phyloP scores from a whole-genome alignment of 2,329 filamentous ascomycete species.

The Apiospora phragmitis region DNA sequence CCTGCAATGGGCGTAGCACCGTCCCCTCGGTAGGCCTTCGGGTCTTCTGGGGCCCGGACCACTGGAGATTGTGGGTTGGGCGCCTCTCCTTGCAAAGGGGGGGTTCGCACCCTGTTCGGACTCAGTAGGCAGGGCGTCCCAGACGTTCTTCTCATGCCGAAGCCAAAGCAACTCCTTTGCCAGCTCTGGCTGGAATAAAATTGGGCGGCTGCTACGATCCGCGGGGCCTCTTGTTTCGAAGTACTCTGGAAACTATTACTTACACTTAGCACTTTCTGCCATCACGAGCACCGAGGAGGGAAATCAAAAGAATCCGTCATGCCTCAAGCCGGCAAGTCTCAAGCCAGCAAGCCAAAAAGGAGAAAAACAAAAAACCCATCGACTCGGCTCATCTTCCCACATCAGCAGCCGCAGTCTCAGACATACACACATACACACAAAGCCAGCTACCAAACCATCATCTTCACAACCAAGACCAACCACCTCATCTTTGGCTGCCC shows the following conservation, averaged over 20 bases:
- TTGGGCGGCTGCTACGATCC: background rate
- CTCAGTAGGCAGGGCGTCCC: background rate
- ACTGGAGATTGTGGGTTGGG: background rate
- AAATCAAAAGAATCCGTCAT: no score
- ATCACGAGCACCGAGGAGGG: no score
- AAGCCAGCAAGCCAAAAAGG: no score
- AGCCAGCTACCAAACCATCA: no score
- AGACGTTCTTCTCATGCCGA: background rate
- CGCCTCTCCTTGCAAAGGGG: background rate
- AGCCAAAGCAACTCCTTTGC: background rate
- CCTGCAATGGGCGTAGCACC: background rate
- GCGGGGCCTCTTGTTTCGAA: background rate
- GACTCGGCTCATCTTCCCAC: no score
- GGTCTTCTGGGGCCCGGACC: background rate
- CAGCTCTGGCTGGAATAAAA: background rate
- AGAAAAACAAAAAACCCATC: no score
- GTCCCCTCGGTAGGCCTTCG: background rate
- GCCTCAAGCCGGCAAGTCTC: no score
- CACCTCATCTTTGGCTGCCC: no score
- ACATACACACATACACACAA: no score
- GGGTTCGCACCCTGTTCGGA: background rate
- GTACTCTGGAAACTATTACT: background rate
- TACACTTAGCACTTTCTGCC: background rate
- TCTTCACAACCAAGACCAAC: no score
- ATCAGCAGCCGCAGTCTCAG: no score